Base-by-base conservation (phyloP, 2,329 filamentous ascomycete genomes). In the Lecanicillium sp. region DNA sequence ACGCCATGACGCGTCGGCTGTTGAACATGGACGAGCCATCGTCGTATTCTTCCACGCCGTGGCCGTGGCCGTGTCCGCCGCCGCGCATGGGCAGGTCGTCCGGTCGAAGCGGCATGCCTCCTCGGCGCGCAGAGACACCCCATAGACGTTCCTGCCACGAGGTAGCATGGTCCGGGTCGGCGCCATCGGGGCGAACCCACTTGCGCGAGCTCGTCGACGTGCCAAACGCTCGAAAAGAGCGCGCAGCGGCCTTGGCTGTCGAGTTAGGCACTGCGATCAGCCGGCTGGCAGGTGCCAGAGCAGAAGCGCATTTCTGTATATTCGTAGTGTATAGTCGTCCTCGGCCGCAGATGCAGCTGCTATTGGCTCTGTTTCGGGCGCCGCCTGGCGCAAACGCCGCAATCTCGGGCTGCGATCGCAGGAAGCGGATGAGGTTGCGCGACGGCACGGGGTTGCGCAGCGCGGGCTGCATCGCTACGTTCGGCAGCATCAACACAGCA, bases 321-420 rank as follows among this genome's bases (percentile, higher is more conserved):
- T 40, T 14, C 10, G 37, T 35, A n/a, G 20, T 35, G 15, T 40
- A 40, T 11, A 29, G 4, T 33, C 37, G 25, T 6, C 20, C 27
- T 17, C 27, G 25, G 32, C n/a, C 17, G 32, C 39, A 36, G 15
- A 29, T 7, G 33, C 19, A 28, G 12, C 13, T 13, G 20, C 15
- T 30, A 30, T 9, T 36, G 17, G 17, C 18, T 12, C 27, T 36
- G 7, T 12, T n/a, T 14, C 33, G 15, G 12, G 13, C 32, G 28
- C 32, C 12, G 27, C 33, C 33, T 34, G 44, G 19, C 37, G 43
- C 43, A 46, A 52, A 38, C 44, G 49, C 14, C 13, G 34, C n/a
- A 18, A 62, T 67, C 49, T 84, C 73, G 47, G 83, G 78, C 58
- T 89, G 85, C 39, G 69, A 75, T 48, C 78, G 79, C 46, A 92